A percentile compares a stretch with the other conserved stretches of the same genome.
These are phyloP conservation scores for Penicillium paradoxum DNA, from an alignment of 495 filamentous ascomycete species.

Conservation along the genomic window DNA sequence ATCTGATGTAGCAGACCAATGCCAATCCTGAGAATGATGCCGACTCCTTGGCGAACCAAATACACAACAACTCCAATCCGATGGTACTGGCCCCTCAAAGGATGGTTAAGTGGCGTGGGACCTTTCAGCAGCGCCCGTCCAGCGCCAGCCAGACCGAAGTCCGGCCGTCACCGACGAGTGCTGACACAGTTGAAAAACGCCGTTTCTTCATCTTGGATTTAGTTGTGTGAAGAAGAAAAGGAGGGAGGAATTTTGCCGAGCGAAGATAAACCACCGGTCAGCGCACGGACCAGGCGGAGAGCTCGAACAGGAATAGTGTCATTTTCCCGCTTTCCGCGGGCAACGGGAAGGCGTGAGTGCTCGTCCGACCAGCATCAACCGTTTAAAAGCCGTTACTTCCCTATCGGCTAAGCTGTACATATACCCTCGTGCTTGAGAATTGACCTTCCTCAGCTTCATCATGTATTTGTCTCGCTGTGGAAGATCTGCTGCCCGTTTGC, in stretches of 20 bases:
- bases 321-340: slow-evolving; percentile 40
- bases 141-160: slow-evolving; percentile 24
- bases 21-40: background rate
- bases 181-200: slow-evolving; percentile 40
- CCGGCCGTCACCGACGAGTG: slow-evolving; percentile 36
- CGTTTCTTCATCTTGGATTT: slow-evolving; percentile 53
- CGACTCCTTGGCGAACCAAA: background rate
- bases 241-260: slow-evolving; percentile 17
- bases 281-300: slow-evolving; percentile 32
- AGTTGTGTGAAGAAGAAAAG: slow-evolving; percentile 48
- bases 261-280: slow-evolving; percentile 12
- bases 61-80: slow-evolving; percentile 47
- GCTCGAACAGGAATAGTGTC: slow-evolving; percentile 22
- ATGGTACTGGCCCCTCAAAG: slow-evolving; percentile 41
- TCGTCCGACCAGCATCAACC: slow-evolving; percentile 20
- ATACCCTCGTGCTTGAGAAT: slow-evolving; percentile 1
- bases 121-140: slow-evolving; percentile 50
- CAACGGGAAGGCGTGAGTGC: slow-evolving; percentile 27
- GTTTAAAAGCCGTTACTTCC: slow-evolving; percentile 23
- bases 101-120: slow-evolving; percentile 47
- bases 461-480: slow-evolving; percentile 43
- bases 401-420: slow-evolving; percentile 19
- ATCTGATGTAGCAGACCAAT: background rate
- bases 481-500: slow-evolving; percentile 36
- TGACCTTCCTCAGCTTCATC: slow-evolving; percentile 11